These are phyloP conservation scores for Thinopyrum elongatum DNA, from an alignment of 176 grass and related monocot genomes.

Conservation along the genomic window DNA sequence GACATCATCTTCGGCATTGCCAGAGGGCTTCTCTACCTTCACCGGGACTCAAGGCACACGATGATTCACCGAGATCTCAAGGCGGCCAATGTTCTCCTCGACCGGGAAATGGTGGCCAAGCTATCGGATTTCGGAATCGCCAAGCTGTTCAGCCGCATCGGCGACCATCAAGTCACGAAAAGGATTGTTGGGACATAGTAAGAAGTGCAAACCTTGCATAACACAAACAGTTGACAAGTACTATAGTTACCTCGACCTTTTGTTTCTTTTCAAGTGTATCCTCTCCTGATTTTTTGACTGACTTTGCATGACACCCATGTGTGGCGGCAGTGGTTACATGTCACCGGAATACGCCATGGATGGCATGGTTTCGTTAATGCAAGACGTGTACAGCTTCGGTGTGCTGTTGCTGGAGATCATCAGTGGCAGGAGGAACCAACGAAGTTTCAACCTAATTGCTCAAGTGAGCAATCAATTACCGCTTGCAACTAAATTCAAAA, in stretches of 20 bases:
- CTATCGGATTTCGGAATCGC: constrained; percentile 71
- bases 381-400: constrained; percentile 83
- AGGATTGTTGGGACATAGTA: constrained; percentile 56
- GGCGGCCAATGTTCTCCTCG: constrained; percentile 65
- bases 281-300: too few relatives aligned
- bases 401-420: constrained; percentile 67
- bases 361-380: constrained; percentile 46
- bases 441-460: too few relatives aligned
- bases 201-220: neutral
- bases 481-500: neutral
- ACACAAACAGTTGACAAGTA: neutral
- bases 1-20: constrained; percentile 57
- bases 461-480: neutral
- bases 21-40: constrained; percentile 60
- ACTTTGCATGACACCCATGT: neutral
- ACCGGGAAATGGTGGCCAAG: constrained; percentile 59
- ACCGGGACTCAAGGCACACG: constrained; percentile 63
- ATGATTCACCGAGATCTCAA: constrained; percentile 67
- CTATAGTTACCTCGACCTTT: neutral
- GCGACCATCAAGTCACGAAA: constrained; percentile 7
- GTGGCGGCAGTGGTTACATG: constrained; percentile 44
- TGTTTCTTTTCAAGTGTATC: neutral
- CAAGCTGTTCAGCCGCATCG: constrained; percentile 26
- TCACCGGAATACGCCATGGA: constrained; percentile 50
- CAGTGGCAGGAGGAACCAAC: neutral